Evolutionary conservation across 352 stramenopile species (phyloP).

Genomic region (Phytophthora megakarya): DNA sequence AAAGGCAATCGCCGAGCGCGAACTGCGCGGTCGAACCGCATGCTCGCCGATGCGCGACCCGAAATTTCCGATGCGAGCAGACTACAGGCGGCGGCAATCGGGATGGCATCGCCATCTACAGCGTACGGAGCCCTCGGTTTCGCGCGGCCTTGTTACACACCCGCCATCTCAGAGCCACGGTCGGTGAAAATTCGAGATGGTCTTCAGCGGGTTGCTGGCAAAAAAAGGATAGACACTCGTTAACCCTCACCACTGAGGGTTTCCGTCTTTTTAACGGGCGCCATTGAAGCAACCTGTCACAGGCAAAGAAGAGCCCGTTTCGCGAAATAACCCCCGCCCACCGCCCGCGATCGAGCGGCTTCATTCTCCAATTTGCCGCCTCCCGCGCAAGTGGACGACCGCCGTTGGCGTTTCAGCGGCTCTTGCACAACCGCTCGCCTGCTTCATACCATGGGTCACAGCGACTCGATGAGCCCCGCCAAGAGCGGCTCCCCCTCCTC

Average conservation of each 20-base stretch:
- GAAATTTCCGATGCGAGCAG: slow-evolving; percentile 40
- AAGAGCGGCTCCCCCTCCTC: slow-evolving; percentile 33
- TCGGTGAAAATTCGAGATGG: slow-evolving; percentile 35
- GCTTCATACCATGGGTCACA: slow-evolving; percentile 38
- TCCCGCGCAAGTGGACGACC: slow-evolving; percentile 40
- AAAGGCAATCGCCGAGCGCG: slow-evolving; percentile 35
- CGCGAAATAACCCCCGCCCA: slow-evolving; percentile 44
- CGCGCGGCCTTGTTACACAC: slow-evolving; percentile 35
- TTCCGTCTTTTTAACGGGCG: slow-evolving; percentile 38
- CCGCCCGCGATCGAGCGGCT: slow-evolving; percentile 19
- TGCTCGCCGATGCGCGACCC: slow-evolving; percentile 27
- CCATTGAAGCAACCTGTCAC: slow-evolving; percentile 21
- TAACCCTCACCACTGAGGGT: slow-evolving; percentile 31
- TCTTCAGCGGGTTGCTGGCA: slow-evolving; percentile 23
- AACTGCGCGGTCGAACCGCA: slow-evolving; percentile 21
- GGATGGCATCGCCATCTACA: slow-evolving; percentile 23
- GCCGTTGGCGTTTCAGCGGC: slow-evolving; percentile 19
- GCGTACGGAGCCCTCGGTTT: slow-evolving; percentile 24
- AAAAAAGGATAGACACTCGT: slow-evolving; percentile 22
- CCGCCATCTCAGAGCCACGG: slow-evolving; percentile 40
- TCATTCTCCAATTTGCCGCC: slow-evolving; percentile 60
- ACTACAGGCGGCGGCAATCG: slow-evolving; percentile 16
- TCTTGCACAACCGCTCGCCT: slow-evolving; percentile 15
- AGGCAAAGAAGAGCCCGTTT: slow-evolving; percentile 14
- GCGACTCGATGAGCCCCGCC: slow-evolving; percentile 49